Percentiles rank a stretch among this genome's conserved stretches.
These are phyloP conservation scores for Cordia subcordata DNA, from an alignment of 257 asterid genomes.

Conservation along the genomic window DNA sequence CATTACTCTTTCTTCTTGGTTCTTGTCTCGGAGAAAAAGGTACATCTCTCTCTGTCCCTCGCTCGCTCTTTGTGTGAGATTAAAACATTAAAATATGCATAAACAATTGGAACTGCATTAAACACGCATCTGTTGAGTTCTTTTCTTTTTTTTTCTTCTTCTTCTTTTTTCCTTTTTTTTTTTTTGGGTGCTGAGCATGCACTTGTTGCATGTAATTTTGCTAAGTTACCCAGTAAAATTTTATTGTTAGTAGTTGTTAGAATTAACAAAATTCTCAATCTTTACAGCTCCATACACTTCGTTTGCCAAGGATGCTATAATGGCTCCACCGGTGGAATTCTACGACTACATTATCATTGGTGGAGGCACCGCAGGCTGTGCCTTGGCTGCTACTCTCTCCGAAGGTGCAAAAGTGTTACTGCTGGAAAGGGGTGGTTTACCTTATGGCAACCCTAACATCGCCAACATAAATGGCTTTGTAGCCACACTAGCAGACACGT, in stretches of 20 bases:
- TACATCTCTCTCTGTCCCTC: constrained; percentile 4
- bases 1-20: constrained; percentile 22
- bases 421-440: constrained; percentile 78
- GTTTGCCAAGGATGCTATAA: constrained; percentile 57
- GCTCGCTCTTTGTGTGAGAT: background rate
- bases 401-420: constrained; percentile 44
- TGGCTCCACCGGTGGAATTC: constrained; percentile 33
- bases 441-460: constrained; percentile 57
- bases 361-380: constrained; percentile 86
- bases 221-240: no score
- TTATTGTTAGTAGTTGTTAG: no score
- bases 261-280: background rate
- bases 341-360: constrained; percentile 75
- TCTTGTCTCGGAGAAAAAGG: constrained; percentile 54
- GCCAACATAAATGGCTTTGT: constrained; percentile 33
- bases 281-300: constrained; percentile 52
- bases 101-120: no score
- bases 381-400: constrained; percentile 75
- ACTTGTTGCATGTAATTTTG: no score
- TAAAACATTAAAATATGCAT: background rate
- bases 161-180: no score
- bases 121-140: no score
- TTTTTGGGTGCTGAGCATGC: no score
- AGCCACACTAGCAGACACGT: constrained; percentile 32
- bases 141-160: no score